phyloP scores from a whole-genome alignment of 202 grass and related monocot species.

The Schoenoplectus tabernaemontani region DNA sequence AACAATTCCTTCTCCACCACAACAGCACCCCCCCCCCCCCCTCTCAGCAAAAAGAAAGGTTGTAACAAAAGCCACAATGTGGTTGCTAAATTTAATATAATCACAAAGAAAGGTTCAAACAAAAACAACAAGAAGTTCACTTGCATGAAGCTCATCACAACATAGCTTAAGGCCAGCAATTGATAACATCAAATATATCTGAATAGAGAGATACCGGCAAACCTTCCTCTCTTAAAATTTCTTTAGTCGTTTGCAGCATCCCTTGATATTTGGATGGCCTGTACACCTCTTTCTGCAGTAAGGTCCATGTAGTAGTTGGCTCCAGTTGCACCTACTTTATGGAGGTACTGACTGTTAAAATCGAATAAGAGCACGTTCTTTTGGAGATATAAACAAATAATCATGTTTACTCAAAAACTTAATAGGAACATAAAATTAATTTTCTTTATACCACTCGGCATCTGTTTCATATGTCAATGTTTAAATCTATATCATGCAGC shows the following conservation, averaged over 20 bases:
- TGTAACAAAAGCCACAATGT: not conserved
- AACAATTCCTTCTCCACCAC: not conserved
- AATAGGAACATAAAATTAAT: not conserved
- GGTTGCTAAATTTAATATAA: not conserved
- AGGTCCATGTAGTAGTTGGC: conserved; percentile 60
- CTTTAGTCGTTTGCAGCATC: conserved; percentile 70
- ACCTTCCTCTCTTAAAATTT: conserved; percentile 98
- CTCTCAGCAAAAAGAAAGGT: no score
- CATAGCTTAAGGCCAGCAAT: not conserved
- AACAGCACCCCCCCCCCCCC: no score
- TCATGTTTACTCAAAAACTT: not conserved
- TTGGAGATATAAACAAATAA: not conserved
- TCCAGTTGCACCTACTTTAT: conserved; percentile 66
- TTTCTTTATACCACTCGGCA: not conserved
- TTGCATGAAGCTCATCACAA: not conserved
- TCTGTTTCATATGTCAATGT: not conserved
- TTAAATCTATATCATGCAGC: not conserved
- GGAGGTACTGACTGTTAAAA: not conserved
- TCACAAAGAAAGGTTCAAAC: not conserved
- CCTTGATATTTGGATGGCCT: conserved; percentile 86
- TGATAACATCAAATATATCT: not conserved
- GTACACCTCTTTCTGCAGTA: conserved; percentile 49
- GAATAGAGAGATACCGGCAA: conserved; percentile 57
- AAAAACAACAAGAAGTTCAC: not conserved
- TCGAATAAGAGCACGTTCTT: not conserved